Conservation (phyloP, 2,329 filamentous ascomycete species). For the Trichoderma sp. region DNA sequence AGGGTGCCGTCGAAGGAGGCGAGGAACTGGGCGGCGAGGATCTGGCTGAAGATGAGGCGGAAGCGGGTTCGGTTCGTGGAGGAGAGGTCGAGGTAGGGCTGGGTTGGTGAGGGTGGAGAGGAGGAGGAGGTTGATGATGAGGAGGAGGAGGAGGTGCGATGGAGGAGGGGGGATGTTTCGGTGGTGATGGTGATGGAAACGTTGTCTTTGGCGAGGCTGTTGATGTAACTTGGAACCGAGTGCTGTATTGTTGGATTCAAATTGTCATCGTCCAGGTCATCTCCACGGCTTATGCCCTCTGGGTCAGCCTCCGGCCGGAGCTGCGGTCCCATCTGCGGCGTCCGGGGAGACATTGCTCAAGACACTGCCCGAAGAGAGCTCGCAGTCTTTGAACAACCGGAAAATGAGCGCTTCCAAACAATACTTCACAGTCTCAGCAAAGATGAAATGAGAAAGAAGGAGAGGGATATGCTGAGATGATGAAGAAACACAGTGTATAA, state of each 20-base stretch:
- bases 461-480: neutral
- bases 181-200: neutral
- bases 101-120: neutral
- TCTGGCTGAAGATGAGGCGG: slow-evolving; percentile 63
- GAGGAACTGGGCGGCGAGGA: slow-evolving; percentile 61
- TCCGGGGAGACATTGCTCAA: neutral
- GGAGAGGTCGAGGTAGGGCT: slow-evolving; percentile 45
- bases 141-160: neutral
- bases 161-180: slow-evolving; percentile 38
- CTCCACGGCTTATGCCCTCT: neutral
- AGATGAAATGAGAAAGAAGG: neutral
- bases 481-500: neutral
- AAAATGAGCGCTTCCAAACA: too few species aligned
- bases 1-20: slow-evolving; percentile 74
- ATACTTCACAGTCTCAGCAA: neutral
- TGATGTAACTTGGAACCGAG: neutral
- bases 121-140: neutral
- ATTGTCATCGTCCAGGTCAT: neutral
- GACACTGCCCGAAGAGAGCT: too few species aligned
- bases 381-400: too few species aligned
- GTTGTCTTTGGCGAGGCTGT: slow-evolving; percentile 6
- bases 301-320: slow-evolving; percentile 25
- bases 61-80: slow-evolving; percentile 55
- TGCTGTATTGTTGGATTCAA: neutral
- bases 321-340: neutral